These are phyloP conservation scores for Claviceps paspali DNA, from an alignment of 2,329 filamentous ascomycete species.

Conservation along the genomic window DNA sequence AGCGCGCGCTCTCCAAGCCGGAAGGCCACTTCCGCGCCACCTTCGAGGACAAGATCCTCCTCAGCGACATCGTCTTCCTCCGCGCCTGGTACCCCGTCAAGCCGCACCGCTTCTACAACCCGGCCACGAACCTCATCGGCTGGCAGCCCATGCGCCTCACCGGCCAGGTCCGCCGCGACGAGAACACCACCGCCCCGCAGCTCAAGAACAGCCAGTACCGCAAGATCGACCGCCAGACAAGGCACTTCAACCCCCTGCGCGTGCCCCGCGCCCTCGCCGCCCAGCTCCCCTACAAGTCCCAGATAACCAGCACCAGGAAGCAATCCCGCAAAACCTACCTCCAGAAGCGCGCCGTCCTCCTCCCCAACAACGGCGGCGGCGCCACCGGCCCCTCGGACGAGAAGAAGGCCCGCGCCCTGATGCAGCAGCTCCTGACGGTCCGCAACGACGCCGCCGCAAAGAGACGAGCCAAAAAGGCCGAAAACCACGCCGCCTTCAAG, in stretches of 20 bases:
- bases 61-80: constrained; percentile 92
- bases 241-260: constrained; percentile 65
- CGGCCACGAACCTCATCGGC: constrained; percentile 80
- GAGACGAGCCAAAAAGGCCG: constrained; percentile 72
- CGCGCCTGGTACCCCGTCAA: constrained; percentile 94
- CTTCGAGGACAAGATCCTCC: constrained; percentile 95
- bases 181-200: constrained; percentile 61
- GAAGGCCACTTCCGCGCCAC: constrained; percentile 94
- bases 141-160: constrained; percentile 94
- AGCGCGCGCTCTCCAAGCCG: constrained; percentile 80
- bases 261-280: constrained; percentile 71
- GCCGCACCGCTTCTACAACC: constrained; percentile 92
- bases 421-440: constrained; percentile 86
- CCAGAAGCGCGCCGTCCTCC: constrained; percentile 87
- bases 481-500: constrained; percentile 63
- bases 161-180: constrained; percentile 69
- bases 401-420: constrained; percentile 70
- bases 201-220: constrained; percentile 79
- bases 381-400: too few species aligned
- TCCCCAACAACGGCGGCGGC: constrained; percentile 57
- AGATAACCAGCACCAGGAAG: constrained; percentile 68
- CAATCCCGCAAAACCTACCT: constrained; percentile 75
- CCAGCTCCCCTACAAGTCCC: constrained; percentile 80
- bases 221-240: constrained; percentile 44
- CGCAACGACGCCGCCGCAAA: constrained; percentile 83